Evolutionary conservation across 2,329 filamentous ascomycete genomes (phyloP), one percentile per base, ranked within the genome.

Genomic region (Zymoseptoria pseudotritici): DNA sequence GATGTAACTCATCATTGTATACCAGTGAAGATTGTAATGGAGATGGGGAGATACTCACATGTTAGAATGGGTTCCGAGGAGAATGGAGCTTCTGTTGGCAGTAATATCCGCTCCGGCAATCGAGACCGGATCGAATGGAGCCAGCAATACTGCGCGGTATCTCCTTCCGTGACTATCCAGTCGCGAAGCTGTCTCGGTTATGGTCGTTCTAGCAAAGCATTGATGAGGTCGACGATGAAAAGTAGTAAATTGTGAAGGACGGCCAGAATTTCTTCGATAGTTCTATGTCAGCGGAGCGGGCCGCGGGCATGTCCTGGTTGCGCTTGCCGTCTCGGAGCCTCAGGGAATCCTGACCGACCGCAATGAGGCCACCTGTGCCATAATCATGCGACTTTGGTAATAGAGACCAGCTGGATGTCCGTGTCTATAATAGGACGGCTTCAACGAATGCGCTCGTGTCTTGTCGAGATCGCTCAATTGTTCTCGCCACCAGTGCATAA

Each of bases 1-100:
- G 36, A 46, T 69, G 59, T 36, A 67, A 67, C 63, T 74, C 72
- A 74, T 74, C 72, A 69, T 73, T 69, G 66, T 63, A 64, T 51
- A 56, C 10, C 55, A 57, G 54, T 8, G 56, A 6, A 46, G 36
- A 3, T 5, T 46, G 17, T 46, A 11, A 46, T 46, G 36, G 17
- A 46, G 13, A 46, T 6, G 17, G 36, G 7, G 36, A 42, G 3
- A 46, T 17, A 46, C 36, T 46, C 13, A 46, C 36, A n/a, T 7
- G 17, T 4, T 4, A 17, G 13, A 17, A 17, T 46, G 13, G 6
- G 36, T n/a, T n/a, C 4, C 36, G 13, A 11, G 11, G 17, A 13
- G 13, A 46, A n/a, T n/a, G 5, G 36, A 2, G 36, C 36, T 46
- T 8, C 26, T 46, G 36, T 46, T 46, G 13, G 17, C 22, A 46